Conservation (phyloP, 176 grass and related monocot genomes). For the Echinochloa phyllopogon region DNA sequence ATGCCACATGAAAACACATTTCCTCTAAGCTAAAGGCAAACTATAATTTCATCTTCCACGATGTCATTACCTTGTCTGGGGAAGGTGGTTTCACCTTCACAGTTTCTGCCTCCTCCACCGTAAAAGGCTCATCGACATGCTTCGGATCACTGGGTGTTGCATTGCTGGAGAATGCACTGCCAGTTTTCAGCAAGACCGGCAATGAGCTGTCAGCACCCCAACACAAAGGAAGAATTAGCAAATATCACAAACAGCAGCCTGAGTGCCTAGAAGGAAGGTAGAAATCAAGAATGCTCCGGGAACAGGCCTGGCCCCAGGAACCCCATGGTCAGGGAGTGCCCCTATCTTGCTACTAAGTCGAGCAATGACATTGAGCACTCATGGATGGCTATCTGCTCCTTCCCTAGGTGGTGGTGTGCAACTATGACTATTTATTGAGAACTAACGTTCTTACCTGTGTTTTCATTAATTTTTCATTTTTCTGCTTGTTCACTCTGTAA, state of each 20-base stretch:
- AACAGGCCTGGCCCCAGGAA: not conserved
- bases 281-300: not conserved
- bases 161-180: conserved; percentile 57
- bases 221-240: conserved; percentile 6
- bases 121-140: conserved; percentile 66
- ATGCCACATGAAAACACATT: conserved; percentile 1
- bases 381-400: not conserved
- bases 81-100: conserved; percentile 58
- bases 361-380: not conserved
- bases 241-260: not conserved
- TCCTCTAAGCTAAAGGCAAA: not conserved
- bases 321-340: not conserved
- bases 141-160: conserved; percentile 39
- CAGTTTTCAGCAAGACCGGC: conserved; percentile 49
- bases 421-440: not conserved
- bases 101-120: conserved; percentile 82
- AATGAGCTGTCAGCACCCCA: conserved; percentile 42
- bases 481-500: not conserved
- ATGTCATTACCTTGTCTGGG: conserved; percentile 65
- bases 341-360: not conserved
- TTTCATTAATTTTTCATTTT: not conserved
- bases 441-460: not conserved
- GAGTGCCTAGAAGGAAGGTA: not conserved
- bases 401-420: not conserved
- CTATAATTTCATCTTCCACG: not conserved